Evolutionary conservation across 768 basidiomycete genomes (phyloP).

Genomic region (Dioszegia hungarica): DNA sequence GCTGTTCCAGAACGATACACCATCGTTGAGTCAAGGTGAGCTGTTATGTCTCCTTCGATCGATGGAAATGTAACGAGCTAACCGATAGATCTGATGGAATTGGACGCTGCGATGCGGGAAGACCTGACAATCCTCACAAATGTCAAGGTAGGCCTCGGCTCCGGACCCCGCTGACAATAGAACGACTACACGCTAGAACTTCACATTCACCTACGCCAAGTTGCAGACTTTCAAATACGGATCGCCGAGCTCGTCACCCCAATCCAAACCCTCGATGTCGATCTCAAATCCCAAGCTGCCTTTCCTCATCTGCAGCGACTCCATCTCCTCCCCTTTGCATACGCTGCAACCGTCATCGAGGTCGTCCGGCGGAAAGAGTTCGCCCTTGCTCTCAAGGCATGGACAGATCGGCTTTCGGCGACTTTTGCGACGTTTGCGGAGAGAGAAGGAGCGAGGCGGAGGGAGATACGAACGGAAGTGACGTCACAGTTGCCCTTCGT

Average conservation of each 20-base stretch:
- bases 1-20: not conserved
- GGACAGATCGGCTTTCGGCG: constrained; percentile 74
- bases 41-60: not conserved
- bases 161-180: constrained; percentile 18
- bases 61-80: not conserved
- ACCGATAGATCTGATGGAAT: constrained; percentile 23
- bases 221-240: constrained; percentile 74
- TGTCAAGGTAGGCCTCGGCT: constrained; percentile 32
- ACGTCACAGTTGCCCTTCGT: constrained; percentile 85
- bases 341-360: constrained; percentile 84
- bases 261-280: constrained; percentile 63
- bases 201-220: constrained; percentile 63
- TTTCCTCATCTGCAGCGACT: constrained; percentile 87
- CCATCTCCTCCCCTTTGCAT: constrained; percentile 85
- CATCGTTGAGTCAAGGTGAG: constrained; percentile 14
- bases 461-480: constrained; percentile 76
- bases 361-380: constrained; percentile 88
- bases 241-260: constrained; percentile 67
- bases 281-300: constrained; percentile 60
- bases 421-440: constrained; percentile 78
- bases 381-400: constrained; percentile 75
- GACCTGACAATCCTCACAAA: constrained; percentile 33
- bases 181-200: constrained; percentile 51
- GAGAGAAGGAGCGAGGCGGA: constrained; percentile 73
- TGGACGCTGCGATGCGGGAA: constrained; percentile 41